Conservation (phyloP, 1,284 basidiomycete genomes). For the Phenoliferia sp. region DNA sequence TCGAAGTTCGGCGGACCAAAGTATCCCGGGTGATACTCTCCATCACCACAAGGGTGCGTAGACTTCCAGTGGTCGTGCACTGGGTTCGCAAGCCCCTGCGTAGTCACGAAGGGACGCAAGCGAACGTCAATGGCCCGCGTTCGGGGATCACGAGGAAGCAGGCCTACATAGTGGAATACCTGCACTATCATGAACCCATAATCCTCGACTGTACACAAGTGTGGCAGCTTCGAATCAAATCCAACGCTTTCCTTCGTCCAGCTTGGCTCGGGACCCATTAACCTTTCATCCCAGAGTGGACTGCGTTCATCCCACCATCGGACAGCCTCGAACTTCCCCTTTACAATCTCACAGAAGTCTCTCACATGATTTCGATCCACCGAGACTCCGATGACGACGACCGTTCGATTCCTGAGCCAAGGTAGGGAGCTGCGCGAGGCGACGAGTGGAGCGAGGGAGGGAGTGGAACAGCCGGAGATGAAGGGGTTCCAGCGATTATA, state of each 20-base stretch:
- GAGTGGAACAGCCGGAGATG: not conserved
- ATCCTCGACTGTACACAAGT: not conserved
- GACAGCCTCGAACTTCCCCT: not conserved
- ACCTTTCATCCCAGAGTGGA: not conserved
- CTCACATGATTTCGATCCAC: not conserved
- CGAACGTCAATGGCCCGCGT: not conserved
- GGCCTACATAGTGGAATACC: not conserved
- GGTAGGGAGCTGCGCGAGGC: not conserved
- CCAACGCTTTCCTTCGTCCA: not conserved
- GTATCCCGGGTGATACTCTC: not conserved
- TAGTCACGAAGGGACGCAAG: not conserved
- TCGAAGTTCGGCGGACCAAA: not conserved
- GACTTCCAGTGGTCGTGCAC: not conserved
- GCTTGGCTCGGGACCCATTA: not conserved
- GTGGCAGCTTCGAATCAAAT: not conserved
- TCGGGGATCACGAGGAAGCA: no score
- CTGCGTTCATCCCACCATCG: not conserved
- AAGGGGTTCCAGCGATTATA: not conserved
- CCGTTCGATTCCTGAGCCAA: not conserved
- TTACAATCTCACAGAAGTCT: not conserved
- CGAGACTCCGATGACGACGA: not conserved
- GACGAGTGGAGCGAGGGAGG: not conserved
- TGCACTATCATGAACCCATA: not conserved
- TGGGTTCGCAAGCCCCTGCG: not conserved
- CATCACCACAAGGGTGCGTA: not conserved